A percentile compares a stretch with the other conserved stretches of the same genome.
These are phyloP conservation scores for Hortiboletus rubellus DNA, from an alignment of 1,284 basidiomycete species.

Conservation along the genomic window DNA sequence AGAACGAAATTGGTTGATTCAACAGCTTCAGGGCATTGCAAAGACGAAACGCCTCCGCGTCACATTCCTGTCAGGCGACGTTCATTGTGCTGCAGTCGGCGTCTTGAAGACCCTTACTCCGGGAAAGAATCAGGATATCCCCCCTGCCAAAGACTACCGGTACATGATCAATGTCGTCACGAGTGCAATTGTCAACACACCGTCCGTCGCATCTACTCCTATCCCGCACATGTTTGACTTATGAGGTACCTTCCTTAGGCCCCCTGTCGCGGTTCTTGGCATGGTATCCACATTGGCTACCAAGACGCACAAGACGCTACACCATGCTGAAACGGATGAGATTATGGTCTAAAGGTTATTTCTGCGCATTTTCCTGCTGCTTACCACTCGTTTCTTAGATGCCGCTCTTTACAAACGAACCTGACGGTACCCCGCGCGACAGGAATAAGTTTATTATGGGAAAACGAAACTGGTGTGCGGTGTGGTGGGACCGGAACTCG, in stretches of 20 bases:
- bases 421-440: constrained; percentile 62
- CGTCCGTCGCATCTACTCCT: constrained; percentile 47
- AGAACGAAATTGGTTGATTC: constrained; percentile 90
- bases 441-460: constrained; percentile 85
- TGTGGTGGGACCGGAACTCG: constrained; percentile 57
- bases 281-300: constrained; percentile 80
- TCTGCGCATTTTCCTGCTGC: background rate
- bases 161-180: constrained; percentile 87
- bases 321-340: constrained; percentile 79
- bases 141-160: constrained; percentile 64
- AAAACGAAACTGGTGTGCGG: constrained; percentile 87
- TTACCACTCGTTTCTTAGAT: constrained; percentile 45
- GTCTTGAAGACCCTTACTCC: constrained; percentile 64
- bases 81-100: constrained; percentile 86
- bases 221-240: background rate
- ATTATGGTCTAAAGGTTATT: constrained; percentile 58
- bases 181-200: constrained; percentile 81
- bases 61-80: constrained; percentile 88
- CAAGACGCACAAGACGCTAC: constrained; percentile 84
- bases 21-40: constrained; percentile 75
- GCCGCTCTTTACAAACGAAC: constrained; percentile 77
- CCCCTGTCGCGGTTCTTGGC: constrained; percentile 74
- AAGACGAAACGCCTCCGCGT: constrained; percentile 63
- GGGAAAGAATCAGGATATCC: constrained; percentile 49
- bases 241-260: constrained; percentile 42